phyloP scores from a whole-genome alignment of 139 green algal genomes.

The Parachlorella kessleri region DNA sequence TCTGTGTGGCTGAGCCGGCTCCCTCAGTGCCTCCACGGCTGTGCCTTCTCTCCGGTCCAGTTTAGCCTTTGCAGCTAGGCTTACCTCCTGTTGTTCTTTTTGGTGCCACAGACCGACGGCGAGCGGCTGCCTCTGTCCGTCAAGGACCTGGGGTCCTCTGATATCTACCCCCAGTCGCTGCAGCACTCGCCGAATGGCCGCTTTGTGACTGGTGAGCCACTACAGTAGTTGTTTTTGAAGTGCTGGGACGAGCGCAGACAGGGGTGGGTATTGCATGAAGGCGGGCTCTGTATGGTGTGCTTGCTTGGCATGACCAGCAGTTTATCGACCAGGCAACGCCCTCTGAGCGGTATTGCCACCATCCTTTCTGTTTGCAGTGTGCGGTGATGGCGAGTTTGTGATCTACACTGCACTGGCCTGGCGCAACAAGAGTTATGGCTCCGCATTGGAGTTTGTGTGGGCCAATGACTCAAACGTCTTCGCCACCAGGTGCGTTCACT shows the following conservation, averaged over 20 bases:
- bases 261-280: no score
- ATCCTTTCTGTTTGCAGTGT: constrained; percentile 43
- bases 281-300: no score
- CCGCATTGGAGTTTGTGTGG: constrained; percentile 93
- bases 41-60: no score
- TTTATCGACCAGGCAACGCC: no score
- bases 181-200: constrained; percentile 96
- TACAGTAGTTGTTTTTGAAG: no score
- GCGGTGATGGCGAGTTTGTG: constrained; percentile 98
- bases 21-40: no score
- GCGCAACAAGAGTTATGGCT: constrained; percentile 98
- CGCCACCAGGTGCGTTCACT: constrained; percentile 63
- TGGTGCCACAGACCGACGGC: constrained; percentile 68
- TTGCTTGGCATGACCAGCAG: no score
- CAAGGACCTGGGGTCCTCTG: constrained; percentile 95
- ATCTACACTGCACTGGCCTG: constrained; percentile 99
- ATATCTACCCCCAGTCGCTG: constrained; percentile 94
- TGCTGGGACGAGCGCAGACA: no score
- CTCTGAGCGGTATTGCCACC: no score
- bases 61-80: no score
- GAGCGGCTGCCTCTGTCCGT: constrained; percentile 95
- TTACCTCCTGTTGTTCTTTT: no score
- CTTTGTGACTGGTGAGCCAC: constrained; percentile 87
- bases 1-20: no score
- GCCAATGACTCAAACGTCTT: constrained; percentile 88